Conservation (phyloP, 495 filamentous ascomycete species). For the Platismatia glauca region DNA sequence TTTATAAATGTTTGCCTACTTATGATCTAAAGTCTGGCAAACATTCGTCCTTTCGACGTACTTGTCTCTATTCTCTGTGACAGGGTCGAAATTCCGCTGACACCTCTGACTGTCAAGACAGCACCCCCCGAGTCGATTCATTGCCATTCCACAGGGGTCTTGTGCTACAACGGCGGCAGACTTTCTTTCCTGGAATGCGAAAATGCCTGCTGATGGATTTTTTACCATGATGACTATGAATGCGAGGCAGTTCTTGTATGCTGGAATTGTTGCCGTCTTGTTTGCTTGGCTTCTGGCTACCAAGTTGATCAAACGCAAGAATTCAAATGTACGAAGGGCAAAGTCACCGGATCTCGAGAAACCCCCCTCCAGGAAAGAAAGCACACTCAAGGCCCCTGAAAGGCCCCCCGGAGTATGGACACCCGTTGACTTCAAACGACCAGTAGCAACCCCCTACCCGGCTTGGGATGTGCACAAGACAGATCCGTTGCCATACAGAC, state of each 20-base stretch:
- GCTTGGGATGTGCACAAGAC: conserved; percentile 64
- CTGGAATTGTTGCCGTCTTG: conserved; percentile 8
- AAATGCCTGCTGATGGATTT: not conserved
- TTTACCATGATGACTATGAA: not conserved
- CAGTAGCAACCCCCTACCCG: conserved; percentile 56
- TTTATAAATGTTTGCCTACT: not conserved
- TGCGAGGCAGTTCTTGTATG: conserved; percentile 10
- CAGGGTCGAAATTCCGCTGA: not conserved
- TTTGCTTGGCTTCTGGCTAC: conserved; percentile 14
- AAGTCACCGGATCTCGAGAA: conserved; percentile 21
- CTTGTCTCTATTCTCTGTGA: not conserved
- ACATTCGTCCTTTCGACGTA: not conserved
- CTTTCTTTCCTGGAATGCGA: not conserved
- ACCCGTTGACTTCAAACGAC: conserved; percentile 59
- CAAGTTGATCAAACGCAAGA: conserved; percentile 7
- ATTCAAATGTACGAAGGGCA: conserved; percentile 4
- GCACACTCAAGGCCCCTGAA: conserved; percentile 15
- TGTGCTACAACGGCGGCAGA: not conserved
- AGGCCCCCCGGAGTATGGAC: conserved; percentile 50
- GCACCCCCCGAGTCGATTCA: not conserved
- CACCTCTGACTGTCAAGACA: not conserved
- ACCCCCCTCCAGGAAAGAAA: conserved; percentile 12
- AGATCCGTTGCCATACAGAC: conserved; percentile 74
- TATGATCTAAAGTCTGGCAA: not conserved
- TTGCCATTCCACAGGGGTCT: not conserved